Base-by-base conservation (phyloP, 345 rosid species). In the Toxicodendron radicans region DNA sequence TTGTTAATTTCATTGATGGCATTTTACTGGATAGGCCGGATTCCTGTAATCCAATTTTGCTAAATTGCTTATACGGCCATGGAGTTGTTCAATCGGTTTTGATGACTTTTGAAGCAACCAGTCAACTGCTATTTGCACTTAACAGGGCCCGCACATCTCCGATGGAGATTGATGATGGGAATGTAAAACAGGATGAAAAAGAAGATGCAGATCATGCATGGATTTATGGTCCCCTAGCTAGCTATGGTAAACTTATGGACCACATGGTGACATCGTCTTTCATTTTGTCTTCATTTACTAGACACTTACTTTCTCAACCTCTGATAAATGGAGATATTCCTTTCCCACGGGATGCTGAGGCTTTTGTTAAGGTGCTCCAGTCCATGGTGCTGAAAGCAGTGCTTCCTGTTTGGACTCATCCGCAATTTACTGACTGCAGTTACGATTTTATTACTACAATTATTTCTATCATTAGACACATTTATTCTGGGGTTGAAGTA, bases 71-170 rank as follows among this genome's bases (percentile, higher is more conserved):
- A 41, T 92, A 89, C 74, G 92, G 94, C 53, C 87, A 80, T 59
- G 97, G 92, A 73, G 97, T 92, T 70, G 78, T 95, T 83, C 95
- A 90, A 58, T 83, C 88, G 4, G 88, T 95, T 82, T 79, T 95
- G 88, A 91, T 90, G 67, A 95, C 99, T 68, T 95, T 92, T 86
- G 97, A 92, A 80, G 99, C 99, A 58, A 92, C 97, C 57, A 90
- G 95, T 80, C 99, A 90, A 68, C 84, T 95, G 80, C 85, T 91
- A 48, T 92, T 86, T 78, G 68, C 91, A 32, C 85, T 90, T 75
- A 88, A 88, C 76, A 88, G 96, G 83, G 76, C 84, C 75, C 87
- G 78, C 52, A 81, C 91, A 61, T 95, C 97, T 78, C 94, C 94
- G 1, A 95, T 95, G 99, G 97, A 95, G 77, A 90, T 90, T 23